Evolutionary conservation across 495 filamentous ascomycete genomes (phyloP).

Genomic region (Thermochaetoides thermophila): DNA sequence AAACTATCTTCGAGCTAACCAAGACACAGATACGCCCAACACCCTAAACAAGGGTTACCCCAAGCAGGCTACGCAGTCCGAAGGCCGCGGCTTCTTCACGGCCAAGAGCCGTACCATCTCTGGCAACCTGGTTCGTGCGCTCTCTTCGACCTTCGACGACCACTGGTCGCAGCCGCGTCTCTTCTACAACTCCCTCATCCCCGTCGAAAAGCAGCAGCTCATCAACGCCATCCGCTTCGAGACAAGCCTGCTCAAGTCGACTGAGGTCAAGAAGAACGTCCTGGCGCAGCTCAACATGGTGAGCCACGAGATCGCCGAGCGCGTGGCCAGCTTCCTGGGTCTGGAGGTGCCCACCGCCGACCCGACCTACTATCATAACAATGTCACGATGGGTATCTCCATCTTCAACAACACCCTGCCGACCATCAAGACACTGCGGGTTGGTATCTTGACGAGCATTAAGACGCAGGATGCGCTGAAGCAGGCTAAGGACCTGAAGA

Average conservation of each 20-base stretch:
- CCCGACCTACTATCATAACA: slow-evolving; percentile 51
- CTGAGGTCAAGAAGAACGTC: slow-evolving; percentile 44
- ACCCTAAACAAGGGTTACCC: slow-evolving; percentile 52
- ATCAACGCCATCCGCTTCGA: slow-evolving; percentile 73
- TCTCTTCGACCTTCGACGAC: slow-evolving; percentile 54
- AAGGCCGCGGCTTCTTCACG: slow-evolving; percentile 61
- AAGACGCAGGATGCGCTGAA: slow-evolving; percentile 21
- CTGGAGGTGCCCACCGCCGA: slow-evolving; percentile 43
- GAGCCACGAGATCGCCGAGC: slow-evolving; percentile 50
- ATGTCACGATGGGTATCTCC: slow-evolving; percentile 47
- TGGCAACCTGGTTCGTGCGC: slow-evolving; percentile 42
- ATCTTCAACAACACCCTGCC: slow-evolving; percentile 43
- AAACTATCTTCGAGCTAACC: slow-evolving; percentile 1
- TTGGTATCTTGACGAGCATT: slow-evolving; percentile 48
- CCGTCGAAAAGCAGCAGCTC: slow-evolving; percentile 59
- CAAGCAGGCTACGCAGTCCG: slow-evolving; percentile 53
- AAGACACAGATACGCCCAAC: slow-evolving; percentile 42
- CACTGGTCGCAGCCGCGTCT: slow-evolving; percentile 64
- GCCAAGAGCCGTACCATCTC: slow-evolving; percentile 39
- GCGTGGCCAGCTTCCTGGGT: slow-evolving; percentile 50
- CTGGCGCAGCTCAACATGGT: slow-evolving; percentile 58
- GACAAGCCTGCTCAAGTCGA: slow-evolving; percentile 40
- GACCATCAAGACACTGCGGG: slow-evolving; percentile 47
- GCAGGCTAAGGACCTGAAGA: slow-evolving; percentile 34
- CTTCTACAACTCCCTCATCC: slow-evolving; percentile 61